Evolutionary conservation across 2,329 filamentous ascomycete species (phyloP), one percentile per base, ranked within the genome.

Genomic region (Nemania bipapillata): DNA sequence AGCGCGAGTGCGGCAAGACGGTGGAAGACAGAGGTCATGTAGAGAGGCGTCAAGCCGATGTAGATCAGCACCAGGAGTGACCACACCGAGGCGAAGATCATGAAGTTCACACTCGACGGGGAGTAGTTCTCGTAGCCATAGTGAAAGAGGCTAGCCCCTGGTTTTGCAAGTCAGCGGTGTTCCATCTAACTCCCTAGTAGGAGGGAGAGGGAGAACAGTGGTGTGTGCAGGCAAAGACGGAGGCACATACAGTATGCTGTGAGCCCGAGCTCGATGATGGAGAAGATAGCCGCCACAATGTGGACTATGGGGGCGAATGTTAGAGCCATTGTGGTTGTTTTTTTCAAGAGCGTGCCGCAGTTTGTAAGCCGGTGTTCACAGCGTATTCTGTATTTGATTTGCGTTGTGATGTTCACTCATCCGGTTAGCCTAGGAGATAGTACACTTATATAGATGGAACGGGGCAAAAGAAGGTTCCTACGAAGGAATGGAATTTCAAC

Each of bases 51-150:
- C 57, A 94, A 70, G 74, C 89, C 84, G 68, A 96, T 86, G 79
- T 94, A 95, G 63, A 86, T 79, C 37, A 95, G 84, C 4, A 90
- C 82, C 70, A 96, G 85, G 55, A 93, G 79, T 1, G 92, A 91
- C 92, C 92, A 96, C 73, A 94, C 83, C 47, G 89, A 84, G 77
- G 85, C 86, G 86, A 97, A 97, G 80, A 97, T 84, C 81, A 95
- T 86, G 83, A 96, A 97, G 81, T 90, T 89, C 78, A 92, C 83
- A 40, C 85, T 82, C 11, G 86, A 83, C 7, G 91, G 89, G 1
- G 83, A 80, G 61, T 72, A 66, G 22, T 70, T 74, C 66, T 65
- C 72, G 60, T 61, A 70, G 64, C 74, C 76, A 61, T 58, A 69
- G 64, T 74, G 75, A 68, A 68, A 75, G 40, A 82, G 73, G 57